Percentiles rank a stretch among this genome's conserved stretches.
phyloP scores from a whole-genome alignment of 768 basidiomycete species.

The Zangia roseola region DNA sequence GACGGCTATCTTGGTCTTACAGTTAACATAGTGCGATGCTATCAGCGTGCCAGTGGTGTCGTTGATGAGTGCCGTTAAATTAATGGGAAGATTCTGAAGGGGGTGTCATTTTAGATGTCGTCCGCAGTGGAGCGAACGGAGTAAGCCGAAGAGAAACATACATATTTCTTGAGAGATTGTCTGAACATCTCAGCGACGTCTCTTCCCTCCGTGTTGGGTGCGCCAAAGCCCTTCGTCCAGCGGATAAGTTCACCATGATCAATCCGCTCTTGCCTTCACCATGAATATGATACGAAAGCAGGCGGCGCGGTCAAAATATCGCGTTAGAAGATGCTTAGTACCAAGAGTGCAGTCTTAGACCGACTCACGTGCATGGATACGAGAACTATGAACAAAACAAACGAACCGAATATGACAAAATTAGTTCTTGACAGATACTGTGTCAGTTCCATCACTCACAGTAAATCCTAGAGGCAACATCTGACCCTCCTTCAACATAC shows the following conservation, averaged over 20 bases:
- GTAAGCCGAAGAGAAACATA: conserved; percentile 41
- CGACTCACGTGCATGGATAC: conserved; percentile 85
- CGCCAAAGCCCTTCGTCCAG: conserved; percentile 99
- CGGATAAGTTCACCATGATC: conserved; percentile 93
- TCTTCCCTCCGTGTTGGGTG: conserved; percentile 83
- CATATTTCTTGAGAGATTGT: conserved; percentile 72
- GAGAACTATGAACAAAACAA: conserved; percentile 64
- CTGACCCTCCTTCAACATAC: conserved; percentile 50
- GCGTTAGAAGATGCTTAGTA: background rate
- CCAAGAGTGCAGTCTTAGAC: background rate
- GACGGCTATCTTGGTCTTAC: conserved; percentile 86
- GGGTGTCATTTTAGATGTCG: background rate
- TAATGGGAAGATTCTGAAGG: conserved; percentile 74
- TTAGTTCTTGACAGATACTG: background rate
- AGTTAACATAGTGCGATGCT: conserved; percentile 94
- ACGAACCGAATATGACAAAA: background rate
- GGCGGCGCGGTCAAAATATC: background rate
- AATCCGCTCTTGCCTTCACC: conserved; percentile 80
- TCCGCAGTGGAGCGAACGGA: too few relatives aligned
- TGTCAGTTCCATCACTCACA: conserved; percentile 47
- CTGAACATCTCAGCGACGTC: conserved; percentile 96
- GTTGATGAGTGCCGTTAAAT: conserved; percentile 87
- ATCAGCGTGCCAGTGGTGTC: conserved; percentile 98
- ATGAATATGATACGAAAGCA: background rate
- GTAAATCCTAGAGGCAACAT: conserved; percentile 89